Base-by-base conservation (phyloP, 2,329 filamentous ascomycete species). In the Trichoderma citrinoviride region DNA sequence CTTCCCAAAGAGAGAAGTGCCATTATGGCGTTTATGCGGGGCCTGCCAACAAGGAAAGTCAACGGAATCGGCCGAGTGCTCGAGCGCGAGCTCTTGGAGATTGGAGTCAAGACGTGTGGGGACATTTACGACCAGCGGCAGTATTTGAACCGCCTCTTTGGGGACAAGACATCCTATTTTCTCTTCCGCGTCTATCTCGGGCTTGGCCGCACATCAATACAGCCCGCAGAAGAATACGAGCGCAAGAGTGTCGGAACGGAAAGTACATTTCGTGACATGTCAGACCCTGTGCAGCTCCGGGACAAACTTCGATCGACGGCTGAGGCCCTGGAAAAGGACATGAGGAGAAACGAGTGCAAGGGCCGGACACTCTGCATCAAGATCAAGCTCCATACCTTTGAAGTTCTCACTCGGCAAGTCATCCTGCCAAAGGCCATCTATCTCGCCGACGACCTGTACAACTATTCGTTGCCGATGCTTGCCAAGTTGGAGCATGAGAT, bases 21-120 rank as follows among this genome's bases (percentile, higher is more conserved):
- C 0, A 92, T 99, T 66, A 87, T 98, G 85, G 79, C 83, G 0
- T 98, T 97, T 73, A 97, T 98, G 90, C 83, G 84, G 12, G 84
- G 89, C 33, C 80, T 99, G 25, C 89, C 93, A 0, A 93, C 92
- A 0, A 85, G 95, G 40, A 97, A 97, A 73, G 91, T 98, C 49
- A 97, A 97, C 69, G 95, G 95, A 1, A 86, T 99, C n/a, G 95
- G 95, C 0, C 86, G 95, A 23, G 95, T 98, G 0, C 89, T 97
- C 67, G 95, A 98, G 77, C 86, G 95, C 64, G 92, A 99, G 74
- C 84, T 99, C 1, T 86, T 91, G 50, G 92, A 94, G 4, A 88
- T 98, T 52, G 93, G 93, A 0, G 85, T 98, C 71, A 90, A 90
- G 73, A 95, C 88, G 0, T 97, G 93, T 73, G 93, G 92, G 2